Evolutionary conservation across 495 filamentous ascomycete genomes (phyloP).

Genomic region (Lophiotrema nucula): DNA sequence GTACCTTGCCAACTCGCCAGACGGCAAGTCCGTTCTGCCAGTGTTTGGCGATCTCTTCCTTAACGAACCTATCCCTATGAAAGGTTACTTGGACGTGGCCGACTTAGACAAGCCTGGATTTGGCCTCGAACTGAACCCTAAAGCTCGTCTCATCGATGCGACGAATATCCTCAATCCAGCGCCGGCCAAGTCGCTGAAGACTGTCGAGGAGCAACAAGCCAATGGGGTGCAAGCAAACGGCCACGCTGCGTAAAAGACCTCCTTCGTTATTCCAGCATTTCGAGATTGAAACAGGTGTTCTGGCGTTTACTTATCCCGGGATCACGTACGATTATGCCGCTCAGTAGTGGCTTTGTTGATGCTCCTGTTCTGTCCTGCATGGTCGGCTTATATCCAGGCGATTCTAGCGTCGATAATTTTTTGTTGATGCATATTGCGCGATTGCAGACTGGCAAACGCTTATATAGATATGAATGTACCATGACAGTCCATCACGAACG

Average conservation of each 20-base stretch:
- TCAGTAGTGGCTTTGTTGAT: conserved; percentile 1
- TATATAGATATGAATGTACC: too few species aligned
- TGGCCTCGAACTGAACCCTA: conserved; percentile 79
- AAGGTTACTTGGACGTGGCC: conserved; percentile 74
- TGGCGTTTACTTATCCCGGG: not conserved
- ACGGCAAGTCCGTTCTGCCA: conserved; percentile 81
- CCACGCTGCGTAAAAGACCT: conserved; percentile 10
- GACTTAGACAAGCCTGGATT: conserved; percentile 88
- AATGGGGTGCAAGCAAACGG: conserved; percentile 30
- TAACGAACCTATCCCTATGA: conserved; percentile 83
- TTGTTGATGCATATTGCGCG: too few species aligned
- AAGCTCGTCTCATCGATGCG: conserved; percentile 74
- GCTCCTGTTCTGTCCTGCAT: not conserved
- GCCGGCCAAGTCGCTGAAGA: conserved; percentile 57
- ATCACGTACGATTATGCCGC: not conserved
- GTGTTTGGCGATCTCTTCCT: conserved; percentile 89
- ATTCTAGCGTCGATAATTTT: not conserved
- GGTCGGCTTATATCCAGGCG: not conserved
- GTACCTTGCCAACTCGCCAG: conserved; percentile 87
- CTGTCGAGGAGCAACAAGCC: conserved; percentile 17
- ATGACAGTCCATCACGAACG: too few species aligned
- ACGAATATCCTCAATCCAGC: conserved; percentile 67
- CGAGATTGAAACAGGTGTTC: too few species aligned
- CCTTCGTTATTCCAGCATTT: too few species aligned
- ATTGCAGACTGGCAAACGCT: too few species aligned